Evolutionary conservation across 306 rosid genomes (phyloP).

Genomic region (Castanea mollissima): DNA sequence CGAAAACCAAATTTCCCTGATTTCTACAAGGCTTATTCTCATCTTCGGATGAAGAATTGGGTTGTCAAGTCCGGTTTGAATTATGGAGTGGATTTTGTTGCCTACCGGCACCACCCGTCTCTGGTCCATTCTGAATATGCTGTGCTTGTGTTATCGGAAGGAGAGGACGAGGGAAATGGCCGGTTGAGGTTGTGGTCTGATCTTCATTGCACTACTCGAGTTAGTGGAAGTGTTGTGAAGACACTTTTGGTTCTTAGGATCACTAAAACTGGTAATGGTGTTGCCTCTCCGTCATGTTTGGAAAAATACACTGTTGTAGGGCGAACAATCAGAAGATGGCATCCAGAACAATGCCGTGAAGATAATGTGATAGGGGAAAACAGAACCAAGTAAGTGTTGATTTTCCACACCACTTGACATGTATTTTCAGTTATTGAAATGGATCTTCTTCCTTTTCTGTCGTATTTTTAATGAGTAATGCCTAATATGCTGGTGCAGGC

Average conservation of each 20-base stretch:
- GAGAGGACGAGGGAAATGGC: slow-evolving; percentile 30
- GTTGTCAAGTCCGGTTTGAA: slow-evolving; percentile 67
- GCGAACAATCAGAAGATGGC: slow-evolving; percentile 56
- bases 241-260: slow-evolving; percentile 48
- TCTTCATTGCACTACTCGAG: slow-evolving; percentile 58
- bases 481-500: not conserved
- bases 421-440: not conserved
- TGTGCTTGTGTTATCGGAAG: slow-evolving; percentile 62
- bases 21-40: slow-evolving; percentile 63
- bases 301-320: slow-evolving; percentile 42
- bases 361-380: slow-evolving; percentile 14
- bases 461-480: not conserved
- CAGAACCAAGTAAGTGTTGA: not conserved
- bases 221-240: slow-evolving; percentile 71
- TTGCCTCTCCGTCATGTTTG: slow-evolving; percentile 36
- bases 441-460: not conserved
- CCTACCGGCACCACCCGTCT: slow-evolving; percentile 70
- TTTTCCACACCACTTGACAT: too few species aligned
- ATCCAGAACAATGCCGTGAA: slow-evolving; percentile 60
- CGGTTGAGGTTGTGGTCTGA: slow-evolving; percentile 79
- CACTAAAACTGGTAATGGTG: slow-evolving; percentile 33
- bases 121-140: slow-evolving; percentile 76
- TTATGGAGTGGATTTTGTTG: slow-evolving; percentile 70
- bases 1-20: slow-evolving; percentile 47
- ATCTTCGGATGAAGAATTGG: slow-evolving; percentile 71